A percentile compares a stretch with the other conserved stretches of the same genome.
Conservation (phyloP, 2,329 filamentous ascomycete species). For the Penicillium sp. region DNA sequence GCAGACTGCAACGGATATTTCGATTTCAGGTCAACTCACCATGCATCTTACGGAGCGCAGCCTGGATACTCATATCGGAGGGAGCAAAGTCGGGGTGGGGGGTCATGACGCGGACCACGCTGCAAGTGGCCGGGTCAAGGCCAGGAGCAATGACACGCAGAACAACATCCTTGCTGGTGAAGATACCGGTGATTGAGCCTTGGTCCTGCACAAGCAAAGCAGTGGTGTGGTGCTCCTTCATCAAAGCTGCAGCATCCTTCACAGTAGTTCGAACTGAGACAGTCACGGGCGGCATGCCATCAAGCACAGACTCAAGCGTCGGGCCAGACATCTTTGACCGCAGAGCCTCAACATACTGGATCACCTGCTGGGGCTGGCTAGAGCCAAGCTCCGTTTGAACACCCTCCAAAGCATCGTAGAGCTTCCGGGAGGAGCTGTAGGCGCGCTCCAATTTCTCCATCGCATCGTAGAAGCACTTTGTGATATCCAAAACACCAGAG, state of each 20-base stretch:
- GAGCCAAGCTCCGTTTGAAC: constrained; percentile 96
- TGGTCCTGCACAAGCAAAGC: constrained; percentile 95
- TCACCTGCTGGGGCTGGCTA: constrained; percentile 96
- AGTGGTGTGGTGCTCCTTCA: constrained; percentile 99
- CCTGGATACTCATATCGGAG: constrained; percentile 98
- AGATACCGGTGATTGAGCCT: constrained; percentile 96
- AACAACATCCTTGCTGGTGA: constrained; percentile 98
- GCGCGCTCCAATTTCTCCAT: constrained; percentile 99
- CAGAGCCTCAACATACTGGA: constrained; percentile 96
- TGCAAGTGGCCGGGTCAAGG: constrained; percentile 90
- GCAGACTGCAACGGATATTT: background rate
- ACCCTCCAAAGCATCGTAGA: constrained; percentile 96
- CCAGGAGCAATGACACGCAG: constrained; percentile 96
- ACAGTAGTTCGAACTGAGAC: constrained; percentile 95
- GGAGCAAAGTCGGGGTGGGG: constrained; percentile 98
- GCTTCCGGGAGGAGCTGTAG: constrained; percentile 94
- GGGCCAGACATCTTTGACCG: constrained; percentile 97
- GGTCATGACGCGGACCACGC: constrained; percentile 98
- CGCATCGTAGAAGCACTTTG: constrained; percentile 99
- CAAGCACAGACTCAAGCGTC: constrained; percentile 90
- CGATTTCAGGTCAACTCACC: constrained; percentile 57
- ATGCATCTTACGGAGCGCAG: constrained; percentile 98
- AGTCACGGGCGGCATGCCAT: constrained; percentile 86
- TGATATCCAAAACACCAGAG: constrained; percentile 95
- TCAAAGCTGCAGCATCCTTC: constrained; percentile 88